Percentiles rank a stretch among this genome's conserved stretches.
These are phyloP conservation scores for Mucor ambiguus DNA, from an alignment of 371 early-diverging fungal species.

Conservation along the genomic window DNA sequence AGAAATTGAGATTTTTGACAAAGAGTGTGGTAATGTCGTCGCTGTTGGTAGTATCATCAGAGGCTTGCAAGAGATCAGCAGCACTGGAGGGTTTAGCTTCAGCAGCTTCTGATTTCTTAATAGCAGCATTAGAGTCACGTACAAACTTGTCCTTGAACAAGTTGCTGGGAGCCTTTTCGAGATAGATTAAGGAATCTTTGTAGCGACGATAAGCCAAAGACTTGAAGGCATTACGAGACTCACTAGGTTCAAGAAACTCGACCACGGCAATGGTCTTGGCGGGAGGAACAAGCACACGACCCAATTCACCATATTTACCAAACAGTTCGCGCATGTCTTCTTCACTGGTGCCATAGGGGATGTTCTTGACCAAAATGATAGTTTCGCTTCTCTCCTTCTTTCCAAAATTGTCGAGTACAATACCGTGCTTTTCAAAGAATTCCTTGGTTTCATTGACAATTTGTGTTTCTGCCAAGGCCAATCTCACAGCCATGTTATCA, in stretches of 20 bases:
- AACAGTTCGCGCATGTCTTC: conserved; percentile 82
- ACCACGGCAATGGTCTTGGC: conserved; percentile 93
- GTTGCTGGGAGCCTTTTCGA: conserved; percentile 92
- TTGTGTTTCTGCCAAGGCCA: conserved; percentile 96
- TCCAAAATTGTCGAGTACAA: conserved; percentile 76
- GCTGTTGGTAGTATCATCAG: conserved; percentile 40
- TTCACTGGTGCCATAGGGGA: conserved; percentile 80
- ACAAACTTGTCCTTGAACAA: conserved; percentile 74
- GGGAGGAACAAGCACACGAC: conserved; percentile 92
- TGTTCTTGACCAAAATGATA: conserved; percentile 93
- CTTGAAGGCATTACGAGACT: conserved; percentile 90
- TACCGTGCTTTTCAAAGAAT: conserved; percentile 87
- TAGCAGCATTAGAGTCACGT: conserved; percentile 22
- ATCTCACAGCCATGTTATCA: conserved; percentile 89
- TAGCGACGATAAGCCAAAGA: conserved; percentile 89
- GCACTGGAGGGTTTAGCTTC: conserved; percentile 38
- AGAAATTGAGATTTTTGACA: conserved; percentile 94
- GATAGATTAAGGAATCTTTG: conserved; percentile 87
- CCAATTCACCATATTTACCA: conserved; percentile 85
- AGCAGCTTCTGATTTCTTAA: conserved; percentile 27
- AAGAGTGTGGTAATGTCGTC: conserved; percentile 78
- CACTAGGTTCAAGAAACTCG: conserved; percentile 87
- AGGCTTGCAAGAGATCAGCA: conserved; percentile 45
- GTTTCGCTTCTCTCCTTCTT: conserved; percentile 83
- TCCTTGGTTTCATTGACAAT: conserved; percentile 92